Evolutionary conservation across 176 grass and related monocot species (phyloP).

Genomic region (Triticum monococcum): DNA sequence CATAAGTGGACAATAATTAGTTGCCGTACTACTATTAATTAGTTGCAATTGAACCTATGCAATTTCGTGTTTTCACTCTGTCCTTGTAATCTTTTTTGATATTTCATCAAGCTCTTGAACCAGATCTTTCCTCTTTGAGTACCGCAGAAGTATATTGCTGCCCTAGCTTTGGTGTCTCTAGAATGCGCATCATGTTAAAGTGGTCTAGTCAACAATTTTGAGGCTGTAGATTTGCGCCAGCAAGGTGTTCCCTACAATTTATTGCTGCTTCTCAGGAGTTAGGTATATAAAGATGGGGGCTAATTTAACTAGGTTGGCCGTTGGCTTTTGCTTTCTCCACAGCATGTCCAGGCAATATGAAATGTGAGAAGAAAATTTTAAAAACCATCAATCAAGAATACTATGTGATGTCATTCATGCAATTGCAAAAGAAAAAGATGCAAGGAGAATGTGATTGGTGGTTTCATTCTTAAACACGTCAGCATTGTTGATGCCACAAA

Average conservation of each 20-base stretch:
- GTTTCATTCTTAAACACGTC: not conserved
- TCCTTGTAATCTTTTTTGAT: not conserved
- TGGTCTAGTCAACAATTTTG: not conserved
- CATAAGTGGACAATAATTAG: not conserved
- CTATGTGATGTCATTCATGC: not conserved
- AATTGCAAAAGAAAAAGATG: not conserved
- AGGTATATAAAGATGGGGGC: not conserved
- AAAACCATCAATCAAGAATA: not conserved
- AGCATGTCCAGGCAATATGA: not conserved
- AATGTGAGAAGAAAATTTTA: not conserved
- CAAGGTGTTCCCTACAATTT: not conserved
- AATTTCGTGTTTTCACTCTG: not conserved
- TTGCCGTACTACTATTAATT: not conserved
- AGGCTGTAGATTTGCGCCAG: not conserved
- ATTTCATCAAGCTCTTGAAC: not conserved
- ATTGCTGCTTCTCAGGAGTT: constrained; percentile 8
- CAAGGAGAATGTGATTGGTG: not conserved
- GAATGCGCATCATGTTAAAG: not conserved
- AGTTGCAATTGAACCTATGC: not conserved
- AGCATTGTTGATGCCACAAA: not conserved
- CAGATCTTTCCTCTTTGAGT: not conserved
- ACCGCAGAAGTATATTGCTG: not conserved
- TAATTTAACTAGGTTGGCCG: not conserved
- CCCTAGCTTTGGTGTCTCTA: not conserved
- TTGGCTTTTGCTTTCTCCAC: not conserved